Evolutionary conservation across 805 yeast species (phyloP).

Genomic region (Monosporozyma aerobia): DNA sequence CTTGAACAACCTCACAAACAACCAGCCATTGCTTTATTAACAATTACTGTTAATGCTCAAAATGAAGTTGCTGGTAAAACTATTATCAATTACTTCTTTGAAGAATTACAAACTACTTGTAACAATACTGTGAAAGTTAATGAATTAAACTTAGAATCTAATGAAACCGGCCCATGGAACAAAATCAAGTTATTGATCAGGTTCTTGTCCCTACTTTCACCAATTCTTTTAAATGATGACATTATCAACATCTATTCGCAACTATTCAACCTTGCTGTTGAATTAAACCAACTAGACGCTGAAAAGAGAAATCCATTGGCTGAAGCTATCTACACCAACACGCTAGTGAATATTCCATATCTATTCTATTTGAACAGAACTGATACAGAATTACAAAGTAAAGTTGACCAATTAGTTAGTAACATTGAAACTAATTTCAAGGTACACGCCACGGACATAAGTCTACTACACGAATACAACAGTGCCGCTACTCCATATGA

Average conservation of each 20-base stretch:
- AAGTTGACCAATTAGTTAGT: slow-evolving; percentile 39
- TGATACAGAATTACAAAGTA: slow-evolving; percentile 19
- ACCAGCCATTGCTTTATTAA: slow-evolving; percentile 56
- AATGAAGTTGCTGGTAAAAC: slow-evolving; percentile 59
- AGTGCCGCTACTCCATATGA: slow-evolving; percentile 36
- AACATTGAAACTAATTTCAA: slow-evolving; percentile 32
- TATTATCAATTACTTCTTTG: slow-evolving; percentile 60
- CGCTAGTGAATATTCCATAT: slow-evolving; percentile 58
- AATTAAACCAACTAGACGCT: slow-evolving; percentile 36
- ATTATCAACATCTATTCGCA: slow-evolving; percentile 41
- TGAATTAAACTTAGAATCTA: slow-evolving; percentile 22
- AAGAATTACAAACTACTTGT: slow-evolving; percentile 49
- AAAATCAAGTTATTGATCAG: slow-evolving; percentile 62
- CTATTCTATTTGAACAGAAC: slow-evolving; percentile 38
- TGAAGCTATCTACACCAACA: slow-evolving; percentile 57
- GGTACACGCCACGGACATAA: slow-evolving; percentile 14
- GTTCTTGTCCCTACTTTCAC: slow-evolving; percentile 56
- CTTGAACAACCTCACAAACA: slow-evolving; percentile 89
- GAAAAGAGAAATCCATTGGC: slow-evolving; percentile 48
- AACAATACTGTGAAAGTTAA: slow-evolving; percentile 27
- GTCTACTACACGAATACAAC: slow-evolving; percentile 22
- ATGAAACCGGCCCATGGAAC: slow-evolving; percentile 53
- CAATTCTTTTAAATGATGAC: slow-evolving; percentile 48
- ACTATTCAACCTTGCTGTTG: slow-evolving; percentile 47
- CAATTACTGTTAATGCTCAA: slow-evolving; percentile 56